Evolutionary conservation across 768 basidiomycete species (phyloP).

Genomic region (Lentinula boryana): DNA sequence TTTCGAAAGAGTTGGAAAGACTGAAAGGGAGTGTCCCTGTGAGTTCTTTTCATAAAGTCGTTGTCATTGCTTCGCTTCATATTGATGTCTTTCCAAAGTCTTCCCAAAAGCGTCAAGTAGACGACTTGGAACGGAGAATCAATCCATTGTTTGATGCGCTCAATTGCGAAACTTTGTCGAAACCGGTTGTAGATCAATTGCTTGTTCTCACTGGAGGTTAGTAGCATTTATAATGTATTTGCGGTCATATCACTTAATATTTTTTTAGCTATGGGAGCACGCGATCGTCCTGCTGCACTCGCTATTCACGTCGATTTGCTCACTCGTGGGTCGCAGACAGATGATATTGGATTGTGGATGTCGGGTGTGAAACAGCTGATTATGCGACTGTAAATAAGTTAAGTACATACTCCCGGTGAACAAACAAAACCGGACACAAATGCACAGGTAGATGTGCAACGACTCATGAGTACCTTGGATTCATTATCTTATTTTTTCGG

Average conservation of each 20-base stretch:
- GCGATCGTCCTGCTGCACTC: slow-evolving; percentile 72
- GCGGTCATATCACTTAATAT: slow-evolving; percentile 3
- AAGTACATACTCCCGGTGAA: too few species aligned
- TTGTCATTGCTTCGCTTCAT: background rate
- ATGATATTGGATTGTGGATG: slow-evolving; percentile 86
- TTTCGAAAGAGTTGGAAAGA: slow-evolving; percentile 56
- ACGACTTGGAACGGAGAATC: slow-evolving; percentile 83
- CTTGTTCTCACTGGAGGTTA: slow-evolving; percentile 67
- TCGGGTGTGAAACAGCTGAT: slow-evolving; percentile 88
- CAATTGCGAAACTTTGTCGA: slow-evolving; percentile 80
- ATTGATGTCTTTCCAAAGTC: slow-evolving; percentile 38
- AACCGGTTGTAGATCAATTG: slow-evolving; percentile 65
- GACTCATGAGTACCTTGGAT: too few species aligned
- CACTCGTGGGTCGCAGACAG: slow-evolving; percentile 70
- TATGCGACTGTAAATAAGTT: slow-evolving; percentile 42
- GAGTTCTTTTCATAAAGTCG: slow-evolving; percentile 19
- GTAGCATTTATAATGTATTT: slow-evolving; percentile 9
- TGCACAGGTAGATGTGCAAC: too few species aligned
- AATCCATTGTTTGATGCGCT: slow-evolving; percentile 87
- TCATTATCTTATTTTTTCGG: too few species aligned
- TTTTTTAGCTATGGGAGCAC: slow-evolving; percentile 67
- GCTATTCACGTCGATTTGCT: slow-evolving; percentile 83
- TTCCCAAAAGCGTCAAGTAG: slow-evolving; percentile 76
- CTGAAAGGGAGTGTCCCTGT: slow-evolving; percentile 77
- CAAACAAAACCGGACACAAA: too few species aligned